Base-by-base conservation (phyloP, 495 filamentous ascomycete species). In the Penicillium fimorum region DNA sequence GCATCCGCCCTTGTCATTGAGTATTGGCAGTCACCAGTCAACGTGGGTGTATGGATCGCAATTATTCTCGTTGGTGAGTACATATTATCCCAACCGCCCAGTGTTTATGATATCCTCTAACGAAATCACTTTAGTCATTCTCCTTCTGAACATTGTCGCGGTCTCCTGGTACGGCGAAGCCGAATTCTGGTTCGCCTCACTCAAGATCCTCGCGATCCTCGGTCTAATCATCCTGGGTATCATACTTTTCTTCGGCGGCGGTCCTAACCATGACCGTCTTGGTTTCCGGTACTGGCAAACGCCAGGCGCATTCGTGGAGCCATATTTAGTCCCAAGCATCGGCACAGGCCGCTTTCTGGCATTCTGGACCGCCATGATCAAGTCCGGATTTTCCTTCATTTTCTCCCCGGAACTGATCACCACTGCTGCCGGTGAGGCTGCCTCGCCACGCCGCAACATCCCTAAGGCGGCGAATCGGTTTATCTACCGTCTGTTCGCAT, bases 401-500 rank as follows among this genome's bases (percentile, higher is more conserved):
- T 81, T 84, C 71, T 86, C 85, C 2, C 89, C 87, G 1, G 89
- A 92, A 66, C 75, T 89, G 58, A 83, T 90, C 51, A 86, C 83
- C 60, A 83, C 92, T 15, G 88, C 91, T 3, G 91, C 88, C 24
- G 90, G 90, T 59, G 91, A 96, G 72, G 84, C 88, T 27, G 80
- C 79, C 20, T 87, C 89, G 58, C 91, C 91, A 1, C 77, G 85
- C 48, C 84, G 83, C 64, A 87, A 88, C 42, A 86, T 96, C 50
- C 91, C 91, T 42, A 81, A 82, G 61, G 91, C 91, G 10, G 85
- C 86, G 12, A 87, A 85, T 47, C 84, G 90, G 47, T 89, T 90
- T 51, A 92, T 96, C 71, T 91, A 87, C 79, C 88, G 90, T 60
- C 87, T 96, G 56, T 69, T 87, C 55, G 80, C 91, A 68, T 95